These are phyloP conservation scores for Candida krabiensis DNA, from an alignment of 805 yeast species.

Conservation along the genomic window DNA sequence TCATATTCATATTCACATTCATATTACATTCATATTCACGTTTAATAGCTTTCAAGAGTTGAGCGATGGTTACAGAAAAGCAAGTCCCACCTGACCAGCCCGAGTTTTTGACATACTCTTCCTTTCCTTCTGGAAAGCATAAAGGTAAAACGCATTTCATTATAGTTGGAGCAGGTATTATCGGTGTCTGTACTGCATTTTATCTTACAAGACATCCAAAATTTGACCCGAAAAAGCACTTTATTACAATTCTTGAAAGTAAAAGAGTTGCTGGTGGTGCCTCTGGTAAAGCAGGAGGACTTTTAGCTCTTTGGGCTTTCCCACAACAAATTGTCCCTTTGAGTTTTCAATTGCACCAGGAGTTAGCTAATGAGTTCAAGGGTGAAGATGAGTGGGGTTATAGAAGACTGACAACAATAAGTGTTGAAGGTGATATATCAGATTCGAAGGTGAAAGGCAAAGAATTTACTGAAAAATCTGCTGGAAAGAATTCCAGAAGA, in stretches of 20 bases:
- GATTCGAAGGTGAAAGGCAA: constrained; percentile 13
- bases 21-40: not conserved
- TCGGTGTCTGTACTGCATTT: constrained; percentile 94
- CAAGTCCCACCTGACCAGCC: constrained; percentile 26
- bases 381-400: constrained; percentile 95
- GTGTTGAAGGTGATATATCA: constrained; percentile 78
- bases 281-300: constrained; percentile 95
- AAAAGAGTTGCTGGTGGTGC: constrained; percentile 97
- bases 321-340: constrained; percentile 92
- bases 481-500: constrained; percentile 5
- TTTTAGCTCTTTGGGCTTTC: constrained; percentile 93
- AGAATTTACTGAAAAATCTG: not conserved
- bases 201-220: constrained; percentile 80
- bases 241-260: constrained; percentile 83
- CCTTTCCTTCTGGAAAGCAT: constrained; percentile 48
- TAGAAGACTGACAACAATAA: constrained; percentile 81
- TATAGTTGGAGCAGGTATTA: constrained; percentile 93
- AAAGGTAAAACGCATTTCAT: constrained; percentile 73
- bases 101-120: constrained; percentile 31
- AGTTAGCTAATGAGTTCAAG: constrained; percentile 70
- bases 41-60: no score
- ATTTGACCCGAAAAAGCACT: constrained; percentile 69
- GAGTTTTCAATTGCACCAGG: constrained; percentile 81
- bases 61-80: constrained; percentile 19
- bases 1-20: no score